Evolutionary conservation across 768 basidiomycete species (phyloP), one percentile per base, ranked within the genome.

Genomic region (Psilocybe tampanensis): DNA sequence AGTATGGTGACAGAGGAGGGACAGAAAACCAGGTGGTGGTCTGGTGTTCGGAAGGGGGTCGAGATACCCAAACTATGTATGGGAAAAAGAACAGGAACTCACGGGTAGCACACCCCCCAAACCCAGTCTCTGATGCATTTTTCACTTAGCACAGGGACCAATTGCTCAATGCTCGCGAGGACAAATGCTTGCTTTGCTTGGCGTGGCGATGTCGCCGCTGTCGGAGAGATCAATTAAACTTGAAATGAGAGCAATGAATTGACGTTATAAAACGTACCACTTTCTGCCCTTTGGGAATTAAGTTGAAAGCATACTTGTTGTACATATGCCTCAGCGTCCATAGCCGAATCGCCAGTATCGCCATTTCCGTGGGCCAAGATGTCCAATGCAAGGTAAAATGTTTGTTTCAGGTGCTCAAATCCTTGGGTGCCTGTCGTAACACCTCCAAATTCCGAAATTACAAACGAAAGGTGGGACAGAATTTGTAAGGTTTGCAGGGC

Each of bases 391-490:
- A 88, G 80, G 67, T 90, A 93, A 62, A 92, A 90, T 1, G 81
- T 83, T 63, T 84, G 84, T 62, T 88, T 87, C 41, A 94, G 78
- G 64, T 94, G 89, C 23, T 77, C 65, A 65, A 95, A 89, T 2
- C 86, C 83, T 19, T 78, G 78, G 15, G 78, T 70, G 1, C 81
- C 78, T 1, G 81, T 79, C 2, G 83, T 80, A 22, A 89, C 78
- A 8, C 90, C 89, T 2, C 93, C 93, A 61, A 94, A 93, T 63
- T 89, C 85, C 8, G 87, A 84, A 8, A 94, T 83, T 47, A 94
- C 81, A 64, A 92, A 92, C 2, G 91, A 85, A 18, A 93, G 76
- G 64, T 85, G 80, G 11, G 82, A 84, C 11, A 94, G 77, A 0
- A 81, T 82, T 23, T 78, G 76, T 0, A 94, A 71, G 4, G 80